Percentiles rank a stretch among this genome's conserved stretches.
phyloP scores from a whole-genome alignment of 768 basidiomycete genomes.

The Lyophyllum shimeji region DNA sequence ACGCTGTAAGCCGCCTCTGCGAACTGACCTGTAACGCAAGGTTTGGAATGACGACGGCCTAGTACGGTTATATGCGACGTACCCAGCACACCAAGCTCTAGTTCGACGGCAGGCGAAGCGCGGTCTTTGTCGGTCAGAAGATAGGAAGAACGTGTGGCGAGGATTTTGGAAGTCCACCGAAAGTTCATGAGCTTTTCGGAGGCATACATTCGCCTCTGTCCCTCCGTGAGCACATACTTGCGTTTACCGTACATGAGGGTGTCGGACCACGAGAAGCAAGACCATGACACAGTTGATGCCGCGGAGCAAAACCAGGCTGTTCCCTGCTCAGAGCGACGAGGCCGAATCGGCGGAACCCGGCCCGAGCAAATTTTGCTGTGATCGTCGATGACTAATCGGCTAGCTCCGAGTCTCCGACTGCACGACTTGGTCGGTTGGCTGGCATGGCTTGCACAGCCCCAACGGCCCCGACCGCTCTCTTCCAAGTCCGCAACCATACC shows the following conservation, averaged over 20 bases:
- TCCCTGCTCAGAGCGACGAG: not conserved
- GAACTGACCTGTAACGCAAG: conserved; percentile 45
- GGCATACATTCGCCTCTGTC: conserved; percentile 49
- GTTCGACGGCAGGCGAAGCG: conserved; percentile 33
- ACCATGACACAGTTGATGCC: not conserved
- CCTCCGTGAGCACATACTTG: conserved; percentile 30
- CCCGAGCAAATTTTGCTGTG: no score
- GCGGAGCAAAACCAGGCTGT: no score
- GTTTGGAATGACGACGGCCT: not conserved
- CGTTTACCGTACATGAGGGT: conserved; percentile 1
- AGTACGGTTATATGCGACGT: conserved; percentile 9
- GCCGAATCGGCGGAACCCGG: not conserved
- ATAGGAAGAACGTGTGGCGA: conserved; percentile 45
- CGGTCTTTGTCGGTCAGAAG: conserved; percentile 41
- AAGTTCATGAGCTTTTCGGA: conserved; percentile 56
- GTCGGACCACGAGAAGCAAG: not conserved
- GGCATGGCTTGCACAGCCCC: no score
- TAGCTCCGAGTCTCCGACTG: no score
- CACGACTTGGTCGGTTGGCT: no score
- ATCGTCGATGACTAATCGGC: no score
- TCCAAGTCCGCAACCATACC: no score
- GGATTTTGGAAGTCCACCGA: conserved; percentile 48
- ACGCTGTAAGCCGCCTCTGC: conserved; percentile 50
- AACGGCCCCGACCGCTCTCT: no score
- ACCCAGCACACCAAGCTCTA: conserved; percentile 46